These are phyloP conservation scores for Dactylellina leptospora DNA, from an alignment of 2,329 filamentous ascomycete species.

Conservation along the genomic window DNA sequence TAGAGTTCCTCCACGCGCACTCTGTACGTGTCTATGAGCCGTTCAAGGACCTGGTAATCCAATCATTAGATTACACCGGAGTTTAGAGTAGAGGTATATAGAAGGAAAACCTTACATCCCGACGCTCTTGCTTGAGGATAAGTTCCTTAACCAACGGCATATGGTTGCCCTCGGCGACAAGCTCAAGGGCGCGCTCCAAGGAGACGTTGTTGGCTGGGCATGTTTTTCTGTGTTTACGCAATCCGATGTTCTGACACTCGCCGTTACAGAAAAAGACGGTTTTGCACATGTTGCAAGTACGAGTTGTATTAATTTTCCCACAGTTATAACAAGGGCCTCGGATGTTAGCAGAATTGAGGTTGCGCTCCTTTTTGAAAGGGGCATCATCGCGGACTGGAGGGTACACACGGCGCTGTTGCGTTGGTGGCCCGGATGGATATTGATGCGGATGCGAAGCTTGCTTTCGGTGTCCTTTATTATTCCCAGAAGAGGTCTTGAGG, in stretches of 20 bases:
- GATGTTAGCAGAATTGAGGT: not conserved
- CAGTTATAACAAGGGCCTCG: conserved; percentile 35
- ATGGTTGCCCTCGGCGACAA: conserved; percentile 19
- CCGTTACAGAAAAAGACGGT: conserved; percentile 35
- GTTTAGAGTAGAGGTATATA: not conserved
- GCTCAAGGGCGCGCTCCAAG: conserved; percentile 14
- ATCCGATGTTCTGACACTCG: conserved; percentile 12
- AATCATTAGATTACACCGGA: too few species aligned
- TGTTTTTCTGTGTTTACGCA: conserved; percentile 17
- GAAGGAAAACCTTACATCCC: conserved; percentile 16
- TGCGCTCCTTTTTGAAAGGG: conserved; percentile 8
- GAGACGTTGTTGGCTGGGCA: conserved; percentile 16
- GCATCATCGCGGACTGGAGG: too few species aligned
- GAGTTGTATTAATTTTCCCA: conserved; percentile 11
- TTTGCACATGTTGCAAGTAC: conserved; percentile 21
- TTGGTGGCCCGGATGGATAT: too few species aligned
- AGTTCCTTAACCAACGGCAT: conserved; percentile 38
- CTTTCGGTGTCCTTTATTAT: too few species aligned
- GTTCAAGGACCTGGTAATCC: conserved; percentile 25
- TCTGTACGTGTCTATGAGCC: conserved; percentile 40
- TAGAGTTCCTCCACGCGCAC: conserved; percentile 35
- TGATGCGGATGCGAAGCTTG: too few species aligned
- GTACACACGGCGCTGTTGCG: too few species aligned
- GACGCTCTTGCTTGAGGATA: conserved; percentile 23
- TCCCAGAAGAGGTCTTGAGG: too few species aligned